Evolutionary conservation across 768 basidiomycete species (phyloP).

Genomic region (Xerocomellus amylosporus): DNA sequence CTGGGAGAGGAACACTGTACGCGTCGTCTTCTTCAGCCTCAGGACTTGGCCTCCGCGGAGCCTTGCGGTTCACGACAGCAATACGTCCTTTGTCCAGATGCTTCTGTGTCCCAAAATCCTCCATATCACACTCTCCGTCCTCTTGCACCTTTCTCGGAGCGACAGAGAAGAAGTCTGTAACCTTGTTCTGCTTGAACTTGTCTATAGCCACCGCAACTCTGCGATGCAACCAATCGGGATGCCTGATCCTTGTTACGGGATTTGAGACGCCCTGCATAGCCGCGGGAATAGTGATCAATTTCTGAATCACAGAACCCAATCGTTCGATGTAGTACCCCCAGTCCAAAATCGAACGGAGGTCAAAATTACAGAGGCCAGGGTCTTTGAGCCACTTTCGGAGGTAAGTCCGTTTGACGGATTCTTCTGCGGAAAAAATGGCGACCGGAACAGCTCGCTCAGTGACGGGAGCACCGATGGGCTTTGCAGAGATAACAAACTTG

Average conservation of each 20-base stretch:
- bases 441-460: slow-evolving; percentile 96
- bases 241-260: slow-evolving; percentile 91
- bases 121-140: slow-evolving; percentile 48
- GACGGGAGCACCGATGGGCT: slow-evolving; percentile 89
- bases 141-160: slow-evolving; percentile 11
- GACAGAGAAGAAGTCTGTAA: slow-evolving; percentile 85
- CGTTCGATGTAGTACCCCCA: slow-evolving; percentile 99
- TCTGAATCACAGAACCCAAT: slow-evolving; percentile 96
- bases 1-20: slow-evolving; percentile 47
- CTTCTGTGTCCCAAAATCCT: slow-evolving; percentile 46
- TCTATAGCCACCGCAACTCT: slow-evolving; percentile 87
- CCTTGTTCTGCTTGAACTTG: slow-evolving; percentile 97
- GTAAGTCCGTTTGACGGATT: slow-evolving; percentile 83
- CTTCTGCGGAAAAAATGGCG: slow-evolving; percentile 96
- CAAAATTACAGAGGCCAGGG: slow-evolving; percentile 80
- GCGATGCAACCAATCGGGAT: slow-evolving; percentile 96
- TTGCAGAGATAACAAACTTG: slow-evolving; percentile 97
- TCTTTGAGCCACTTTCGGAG: slow-evolving; percentile 98
- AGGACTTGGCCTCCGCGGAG: slow-evolving; percentile 40
- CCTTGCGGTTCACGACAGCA: slow-evolving; percentile 53
- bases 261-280: slow-evolving; percentile 97
- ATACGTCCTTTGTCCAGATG: slow-evolving; percentile 39
- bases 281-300: slow-evolving; percentile 97
- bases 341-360: slow-evolving; percentile 90
- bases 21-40: slow-evolving; percentile 36